phyloP scores from a whole-genome alignment of 116 monocot species.

The Papilionanthe hybrid region DNA sequence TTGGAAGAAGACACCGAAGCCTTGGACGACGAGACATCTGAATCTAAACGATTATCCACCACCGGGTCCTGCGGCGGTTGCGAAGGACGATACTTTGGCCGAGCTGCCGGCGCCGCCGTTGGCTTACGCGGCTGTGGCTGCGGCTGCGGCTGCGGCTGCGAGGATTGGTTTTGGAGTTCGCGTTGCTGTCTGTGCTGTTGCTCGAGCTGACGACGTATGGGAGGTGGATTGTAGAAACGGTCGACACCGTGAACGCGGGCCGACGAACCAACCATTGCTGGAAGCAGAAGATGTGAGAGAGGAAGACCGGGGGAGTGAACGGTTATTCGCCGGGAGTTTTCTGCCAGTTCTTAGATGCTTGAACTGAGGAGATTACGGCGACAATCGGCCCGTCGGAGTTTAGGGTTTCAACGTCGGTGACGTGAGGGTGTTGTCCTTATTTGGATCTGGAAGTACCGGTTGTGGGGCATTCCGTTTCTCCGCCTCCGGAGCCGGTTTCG shows the following conservation, averaged over 20 bases:
- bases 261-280: conserved; percentile 34
- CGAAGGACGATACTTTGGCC: conserved; percentile 13
- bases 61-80: neutral
- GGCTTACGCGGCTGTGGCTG: neutral
- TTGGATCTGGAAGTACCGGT: conserved; percentile 1
- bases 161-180: neutral
- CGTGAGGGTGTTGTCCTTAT: neutral
- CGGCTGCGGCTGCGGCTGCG: neutral
- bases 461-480: neutral
- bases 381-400: neutral
- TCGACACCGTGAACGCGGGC: conserved; percentile 41
- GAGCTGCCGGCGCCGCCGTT: conserved; percentile 3
- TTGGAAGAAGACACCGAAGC: conserved; percentile 29
- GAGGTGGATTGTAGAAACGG: conserved; percentile 72
- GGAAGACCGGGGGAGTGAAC: neutral
- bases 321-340: neutral
- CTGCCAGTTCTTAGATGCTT: neutral
- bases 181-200: conserved; percentile 8
- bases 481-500: neutral
- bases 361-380: neutral
- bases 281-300: neutral
- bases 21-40: conserved; percentile 40
- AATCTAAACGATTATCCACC: conserved; percentile 33
- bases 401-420: neutral
- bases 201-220: conserved; percentile 34